Percentiles rank a stretch among this genome's conserved stretches.
These are phyloP conservation scores for Lotmaria passim DNA, from an alignment of 208 protist species.

Conservation along the genomic window DNA sequence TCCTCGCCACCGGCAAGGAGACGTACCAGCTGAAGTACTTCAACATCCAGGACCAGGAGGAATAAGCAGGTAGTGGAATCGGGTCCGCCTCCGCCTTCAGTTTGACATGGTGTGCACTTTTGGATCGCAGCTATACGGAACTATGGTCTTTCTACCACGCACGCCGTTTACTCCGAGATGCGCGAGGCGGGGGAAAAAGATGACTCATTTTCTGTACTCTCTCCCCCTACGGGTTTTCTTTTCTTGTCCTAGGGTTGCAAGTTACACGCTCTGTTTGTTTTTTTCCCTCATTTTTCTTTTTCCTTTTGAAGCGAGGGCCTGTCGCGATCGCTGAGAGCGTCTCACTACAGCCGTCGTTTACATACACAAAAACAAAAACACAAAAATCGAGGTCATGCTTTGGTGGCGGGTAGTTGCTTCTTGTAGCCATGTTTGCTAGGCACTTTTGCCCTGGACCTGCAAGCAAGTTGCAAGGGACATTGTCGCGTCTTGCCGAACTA, in stretches of 20 bases:
- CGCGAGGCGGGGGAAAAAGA: not conserved
- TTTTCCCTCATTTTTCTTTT: conserved; percentile 18
- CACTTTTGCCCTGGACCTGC: too few relatives aligned
- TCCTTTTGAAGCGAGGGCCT: too few relatives aligned
- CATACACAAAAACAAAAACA: conserved; percentile 8
- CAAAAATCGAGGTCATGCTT: too few relatives aligned
- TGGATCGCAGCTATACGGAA: too few relatives aligned
- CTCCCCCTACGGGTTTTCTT: too few relatives aligned
- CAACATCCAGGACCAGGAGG: conserved; percentile 96
- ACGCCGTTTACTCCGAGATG: not conserved
- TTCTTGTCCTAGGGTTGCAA: not conserved
- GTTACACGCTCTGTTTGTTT: conserved; percentile 21
- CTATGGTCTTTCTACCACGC: too few relatives aligned
- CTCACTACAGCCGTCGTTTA: not conserved
- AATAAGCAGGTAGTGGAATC: conserved; percentile 41
- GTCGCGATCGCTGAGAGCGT: too few relatives aligned
- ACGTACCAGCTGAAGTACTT: conserved; percentile 98
- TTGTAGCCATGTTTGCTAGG: too few relatives aligned
- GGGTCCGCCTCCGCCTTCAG: not conserved
- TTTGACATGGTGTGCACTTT: too few relatives aligned
- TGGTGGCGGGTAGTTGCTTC: too few relatives aligned
- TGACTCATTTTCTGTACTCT: conserved; percentile 12
- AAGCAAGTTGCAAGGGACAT: too few relatives aligned
- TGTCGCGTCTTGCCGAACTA: too few relatives aligned
- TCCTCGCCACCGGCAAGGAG: conserved; percentile 95